phyloP scores from a whole-genome alignment of 495 filamentous ascomycete species.

The Lasiosphaeris hirsuta region DNA sequence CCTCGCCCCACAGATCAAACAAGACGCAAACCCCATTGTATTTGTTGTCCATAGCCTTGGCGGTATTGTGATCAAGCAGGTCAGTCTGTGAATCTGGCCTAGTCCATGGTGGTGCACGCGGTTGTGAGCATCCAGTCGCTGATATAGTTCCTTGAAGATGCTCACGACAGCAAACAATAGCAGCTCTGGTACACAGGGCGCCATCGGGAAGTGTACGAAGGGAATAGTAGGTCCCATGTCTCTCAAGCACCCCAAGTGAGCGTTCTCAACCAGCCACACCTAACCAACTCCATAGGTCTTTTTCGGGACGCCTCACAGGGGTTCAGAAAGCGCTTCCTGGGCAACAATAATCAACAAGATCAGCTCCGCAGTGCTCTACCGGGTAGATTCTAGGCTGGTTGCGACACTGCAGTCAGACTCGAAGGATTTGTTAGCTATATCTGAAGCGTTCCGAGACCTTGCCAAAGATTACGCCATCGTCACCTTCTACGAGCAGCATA shows the following conservation, averaged over 20 bases:
- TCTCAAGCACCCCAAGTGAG: background rate
- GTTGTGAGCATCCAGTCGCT: too few relatives aligned
- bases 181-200: too few relatives aligned
- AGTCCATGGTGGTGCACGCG: too few relatives aligned
- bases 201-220: too few relatives aligned
- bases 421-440: constrained; percentile 7
- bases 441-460: constrained; percentile 14
- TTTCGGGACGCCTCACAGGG: too few relatives aligned
- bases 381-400: background rate
- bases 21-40: constrained; percentile 47
- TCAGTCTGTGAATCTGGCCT: too few relatives aligned
- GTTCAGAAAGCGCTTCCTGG: too few relatives aligned
- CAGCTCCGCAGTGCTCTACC: background rate
- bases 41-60: constrained; percentile 40
- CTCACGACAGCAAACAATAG: too few relatives aligned
- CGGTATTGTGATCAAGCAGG: constrained; percentile 39
- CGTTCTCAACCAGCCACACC: background rate
- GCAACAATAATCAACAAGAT: too few relatives aligned
- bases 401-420: constrained; percentile 8
- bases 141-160: too few relatives aligned
- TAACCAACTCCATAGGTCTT: constrained; percentile 16
- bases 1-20: too few relatives aligned
- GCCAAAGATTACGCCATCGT: constrained; percentile 15
- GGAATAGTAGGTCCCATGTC: constrained; percentile 1
- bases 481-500: constrained; percentile 20